Conservation (phyloP, 73 alveolate genomes). For the Uronychia setigera region DNA sequence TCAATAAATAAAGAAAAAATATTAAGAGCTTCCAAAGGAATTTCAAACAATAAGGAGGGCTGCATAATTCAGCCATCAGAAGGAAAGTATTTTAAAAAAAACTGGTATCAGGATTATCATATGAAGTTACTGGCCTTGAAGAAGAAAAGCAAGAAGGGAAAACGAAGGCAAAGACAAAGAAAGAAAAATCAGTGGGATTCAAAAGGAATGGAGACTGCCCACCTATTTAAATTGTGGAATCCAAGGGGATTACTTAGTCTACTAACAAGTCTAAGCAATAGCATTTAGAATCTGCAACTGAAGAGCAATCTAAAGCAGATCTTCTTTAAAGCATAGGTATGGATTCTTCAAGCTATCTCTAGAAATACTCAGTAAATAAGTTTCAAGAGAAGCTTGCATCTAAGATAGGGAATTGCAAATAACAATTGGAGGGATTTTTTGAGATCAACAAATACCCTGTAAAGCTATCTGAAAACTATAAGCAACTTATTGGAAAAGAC, state of each 20-base stretch:
- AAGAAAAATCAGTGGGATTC: background rate
- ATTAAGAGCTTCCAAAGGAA: too few relatives aligned
- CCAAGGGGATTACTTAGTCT: background rate
- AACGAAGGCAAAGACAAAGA: too few relatives aligned
- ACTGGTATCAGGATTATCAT: too few relatives aligned
- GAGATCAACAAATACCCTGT: constrained; percentile 3
- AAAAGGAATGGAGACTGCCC: background rate
- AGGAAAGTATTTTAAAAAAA: too few relatives aligned
- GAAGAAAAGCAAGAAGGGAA: too few relatives aligned
- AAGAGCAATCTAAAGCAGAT: too few relatives aligned
- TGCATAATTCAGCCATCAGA: too few relatives aligned
- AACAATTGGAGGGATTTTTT: background rate
- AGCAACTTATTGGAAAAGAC: background rate
- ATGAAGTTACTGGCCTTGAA: too few relatives aligned
- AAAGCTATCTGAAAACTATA: background rate
- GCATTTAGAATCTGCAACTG: background rate
- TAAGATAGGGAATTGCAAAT: background rate
- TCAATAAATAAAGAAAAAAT: too few relatives aligned
- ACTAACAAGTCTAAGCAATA: background rate
- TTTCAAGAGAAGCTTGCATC: background rate
- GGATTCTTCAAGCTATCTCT: too few relatives aligned
- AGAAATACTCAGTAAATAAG: background rate
- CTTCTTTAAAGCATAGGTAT: too few relatives aligned
- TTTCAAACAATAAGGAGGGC: too few relatives aligned
- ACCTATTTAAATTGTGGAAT: background rate